Base-by-base conservation (phyloP, 805 yeast species). In the Ogataea trehalophila region DNA sequence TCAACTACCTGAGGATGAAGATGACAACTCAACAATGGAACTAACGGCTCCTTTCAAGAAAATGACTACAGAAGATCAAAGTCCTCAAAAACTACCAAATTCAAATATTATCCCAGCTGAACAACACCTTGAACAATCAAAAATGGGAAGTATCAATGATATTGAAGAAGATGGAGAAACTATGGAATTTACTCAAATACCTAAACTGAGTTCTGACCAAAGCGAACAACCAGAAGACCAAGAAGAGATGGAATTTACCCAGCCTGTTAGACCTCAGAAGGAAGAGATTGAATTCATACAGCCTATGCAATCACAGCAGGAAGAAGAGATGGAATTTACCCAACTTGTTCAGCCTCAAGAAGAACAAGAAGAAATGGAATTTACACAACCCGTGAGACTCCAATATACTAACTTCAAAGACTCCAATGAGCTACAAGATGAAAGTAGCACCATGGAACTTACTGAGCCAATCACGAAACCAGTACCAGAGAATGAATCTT, bases 31-130 rank as follows among this genome's bases (percentile, higher is more conserved):
- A n/a, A 45, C 54, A 8, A 47, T 56, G 35, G 62, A 60, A 23
- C 20, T 60, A 22, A 57, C 62, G 2, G 54, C 57, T 23, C 59
- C 58, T 42, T 46, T 60, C 20, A 39, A 41, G 20, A 53, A 49
- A 18, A 34, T 34, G 2, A 42, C 44, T n/a, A n/a, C 22, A 13
- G 17, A 18, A 22, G 15, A n/a, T 6, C n/a, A 20, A 37, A 16
- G 20, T 31, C 17, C 7, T 39, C 37, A 20, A 23, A 20, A 35
- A 14, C 14, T 3, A 29, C 16, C 2, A 36, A 26, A 8, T 7
- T n/a, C 20, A 14, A 14, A 13, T 17, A 15, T 9, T 16, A 40
- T 17, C 31, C 26, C 8, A 17, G 26, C 26, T 43, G 33, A 17
- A 29, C 43, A 15, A 41, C 47, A 42, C 29, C 46, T 39, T 23